phyloP scores from a whole-genome alignment of 139 green algal species.

The Desmodesmus armatus region DNA sequence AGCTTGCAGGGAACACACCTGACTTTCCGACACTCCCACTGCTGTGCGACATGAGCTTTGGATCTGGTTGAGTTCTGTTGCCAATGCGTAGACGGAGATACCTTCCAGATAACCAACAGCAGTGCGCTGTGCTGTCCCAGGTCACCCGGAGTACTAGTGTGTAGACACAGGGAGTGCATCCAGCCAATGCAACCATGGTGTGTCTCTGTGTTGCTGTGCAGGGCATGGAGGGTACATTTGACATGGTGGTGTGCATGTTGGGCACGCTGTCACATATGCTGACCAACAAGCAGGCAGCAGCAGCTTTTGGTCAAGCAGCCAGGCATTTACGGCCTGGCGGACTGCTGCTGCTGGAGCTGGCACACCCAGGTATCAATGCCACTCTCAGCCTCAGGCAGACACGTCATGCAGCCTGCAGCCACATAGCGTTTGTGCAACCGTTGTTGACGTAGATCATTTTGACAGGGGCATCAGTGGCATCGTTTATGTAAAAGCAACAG shows the following conservation, averaged over 20 bases:
- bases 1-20: too few relatives aligned
- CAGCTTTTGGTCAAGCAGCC: not conserved
- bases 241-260: slow-evolving; percentile 62
- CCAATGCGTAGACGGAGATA: too few relatives aligned
- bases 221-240: slow-evolving; percentile 39
- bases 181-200: not conserved
- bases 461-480: not conserved
- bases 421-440: too few relatives aligned
- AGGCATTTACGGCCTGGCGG: slow-evolving; percentile 47
- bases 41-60: too few relatives aligned
- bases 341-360: slow-evolving; percentile 62
- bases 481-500: not conserved
- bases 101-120: not conserved
- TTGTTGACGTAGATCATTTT: too few relatives aligned
- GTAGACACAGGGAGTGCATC: too few relatives aligned
- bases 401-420: not conserved
- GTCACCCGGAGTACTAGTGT: too few relatives aligned
- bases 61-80: too few relatives aligned
- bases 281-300: slow-evolving; percentile 48
- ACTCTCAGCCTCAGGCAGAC: too few relatives aligned
- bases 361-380: slow-evolving; percentile 45
- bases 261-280: slow-evolving; percentile 62
- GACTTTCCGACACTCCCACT: too few relatives aligned
- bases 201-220: not conserved
- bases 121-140: too few relatives aligned